Evolutionary conservation across 768 basidiomycete genomes (phyloP).

Genomic region (Tricholoma hemisulphureum): DNA sequence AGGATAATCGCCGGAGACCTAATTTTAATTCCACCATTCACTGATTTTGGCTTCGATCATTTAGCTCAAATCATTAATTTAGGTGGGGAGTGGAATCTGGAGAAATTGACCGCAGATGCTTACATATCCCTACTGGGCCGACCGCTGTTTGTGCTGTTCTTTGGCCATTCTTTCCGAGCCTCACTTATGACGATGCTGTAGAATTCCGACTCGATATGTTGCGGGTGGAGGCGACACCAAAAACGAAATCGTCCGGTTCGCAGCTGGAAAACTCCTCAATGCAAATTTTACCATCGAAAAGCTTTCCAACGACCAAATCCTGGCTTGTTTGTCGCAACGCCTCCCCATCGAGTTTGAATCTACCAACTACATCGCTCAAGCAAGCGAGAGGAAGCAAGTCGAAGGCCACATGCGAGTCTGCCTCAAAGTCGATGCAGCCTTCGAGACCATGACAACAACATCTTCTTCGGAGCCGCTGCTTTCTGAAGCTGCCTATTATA

Average conservation of each 20-base stretch:
- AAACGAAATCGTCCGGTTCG: neutral
- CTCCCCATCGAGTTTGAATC: neutral
- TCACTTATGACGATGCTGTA: too few species aligned
- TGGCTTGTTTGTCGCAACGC: neutral
- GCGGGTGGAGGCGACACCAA: neutral
- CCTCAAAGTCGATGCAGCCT: neutral
- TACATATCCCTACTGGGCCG: neutral
- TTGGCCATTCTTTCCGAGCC: neutral
- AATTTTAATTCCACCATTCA: neutral
- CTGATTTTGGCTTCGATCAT: neutral
- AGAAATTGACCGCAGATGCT: neutral
- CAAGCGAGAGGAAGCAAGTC: neutral
- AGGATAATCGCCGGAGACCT: neutral
- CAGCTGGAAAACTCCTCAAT: neutral
- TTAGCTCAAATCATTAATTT: neutral
- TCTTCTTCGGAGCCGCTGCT: constrained; percentile 30
- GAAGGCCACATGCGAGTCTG: neutral
- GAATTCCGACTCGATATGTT: neutral
- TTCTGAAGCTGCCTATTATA: constrained; percentile 24
- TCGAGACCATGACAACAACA: constrained; percentile 21
- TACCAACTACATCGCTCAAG: neutral
- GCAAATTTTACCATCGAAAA: neutral
- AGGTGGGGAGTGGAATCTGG: neutral
- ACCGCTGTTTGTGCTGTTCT: neutral
- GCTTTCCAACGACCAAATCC: neutral